Evolutionary conservation across 2,329 filamentous ascomycete species (phyloP), one percentile per base, ranked within the genome.

Genomic region (Talaromyces sp.): DNA sequence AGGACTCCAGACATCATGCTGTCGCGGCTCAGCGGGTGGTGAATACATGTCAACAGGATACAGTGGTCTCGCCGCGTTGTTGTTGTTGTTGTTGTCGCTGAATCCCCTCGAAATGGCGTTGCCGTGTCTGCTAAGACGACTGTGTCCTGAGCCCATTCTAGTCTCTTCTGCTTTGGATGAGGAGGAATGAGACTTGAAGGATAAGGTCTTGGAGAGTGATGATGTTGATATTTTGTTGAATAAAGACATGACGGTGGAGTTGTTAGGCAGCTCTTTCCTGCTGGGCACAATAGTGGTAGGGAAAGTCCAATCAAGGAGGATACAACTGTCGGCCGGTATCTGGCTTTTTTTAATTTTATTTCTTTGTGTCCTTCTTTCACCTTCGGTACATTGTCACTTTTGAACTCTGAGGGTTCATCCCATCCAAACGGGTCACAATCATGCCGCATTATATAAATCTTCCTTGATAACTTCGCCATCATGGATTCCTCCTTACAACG

Each of bases 221-320:
- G 47, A 54, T 16, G 27, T 22, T 10, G 35, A 48, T 33, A 48
- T 3, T 59, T 39, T 57, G 61, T 48, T 31, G 41, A 64, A 58
- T 16, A 41, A 37, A 50, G 62, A 37, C 45, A 67, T 67, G n/a
- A 62, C 60, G 33, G 72, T 7, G 7, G 35, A n/a, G 41, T 31
- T 19, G 19, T 59, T n/a, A 27, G 19, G 9, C 37, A 43, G 37
- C 22, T 37, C n/a, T 37, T 19, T 22, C 31, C 50, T 37, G 50
- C 16, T 31, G 35, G 52, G 31, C 33, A 19, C 10, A 56, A 14
- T 37, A 16, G 9, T 7, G n/a, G n/a, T 48, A 48, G 24, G 47
- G 16, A n/a, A 52, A 52, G 48, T 52, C 24, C 48, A n/a, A 52
- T 52, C 48, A 52, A 19, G n/a, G 48, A 4, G 11, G 9, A 50